A percentile compares a stretch with the other conserved stretches of the same genome.
Evolutionary conservation across 257 asterid genomes (phyloP).

Genomic region (Oldenlandia corymbosa): DNA sequence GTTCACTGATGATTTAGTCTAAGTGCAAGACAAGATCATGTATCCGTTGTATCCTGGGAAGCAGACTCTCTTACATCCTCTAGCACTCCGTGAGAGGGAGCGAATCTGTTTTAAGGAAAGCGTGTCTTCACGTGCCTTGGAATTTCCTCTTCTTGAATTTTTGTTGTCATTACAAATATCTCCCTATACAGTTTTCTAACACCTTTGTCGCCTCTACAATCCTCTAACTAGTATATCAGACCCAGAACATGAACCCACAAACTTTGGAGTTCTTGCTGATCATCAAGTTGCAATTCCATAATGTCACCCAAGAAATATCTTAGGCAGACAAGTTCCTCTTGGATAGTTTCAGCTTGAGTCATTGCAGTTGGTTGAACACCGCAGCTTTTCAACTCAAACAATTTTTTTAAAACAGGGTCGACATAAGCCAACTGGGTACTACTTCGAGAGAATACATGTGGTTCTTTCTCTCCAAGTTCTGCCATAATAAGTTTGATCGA

Average conservation of each 20-base stretch:
- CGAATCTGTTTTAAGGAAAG: no score
- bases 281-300: not conserved
- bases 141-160: no score
- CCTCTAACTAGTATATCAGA: not conserved
- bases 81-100: no score
- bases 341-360: not conserved
- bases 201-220: no score
- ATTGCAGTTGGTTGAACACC: not conserved
- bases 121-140: no score
- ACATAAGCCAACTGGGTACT: not conserved
- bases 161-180: no score
- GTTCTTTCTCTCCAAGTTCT: not conserved
- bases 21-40: no score
- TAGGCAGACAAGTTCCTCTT: not conserved
- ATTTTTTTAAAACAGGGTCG: not conserved
- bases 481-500: not conserved
- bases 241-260: not conserved
- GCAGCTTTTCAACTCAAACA: not conserved
- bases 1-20: no score
- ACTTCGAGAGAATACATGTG: not conserved
- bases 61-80: no score
- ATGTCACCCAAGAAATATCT: not conserved
- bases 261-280: not conserved
- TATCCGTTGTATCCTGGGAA: no score
- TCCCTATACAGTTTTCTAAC: no score